Percentiles rank a stretch among this genome's conserved stretches.
These are phyloP conservation scores for Aspergillus indologenus DNA, from an alignment of 495 filamentous ascomycete species.

Conservation along the genomic window DNA sequence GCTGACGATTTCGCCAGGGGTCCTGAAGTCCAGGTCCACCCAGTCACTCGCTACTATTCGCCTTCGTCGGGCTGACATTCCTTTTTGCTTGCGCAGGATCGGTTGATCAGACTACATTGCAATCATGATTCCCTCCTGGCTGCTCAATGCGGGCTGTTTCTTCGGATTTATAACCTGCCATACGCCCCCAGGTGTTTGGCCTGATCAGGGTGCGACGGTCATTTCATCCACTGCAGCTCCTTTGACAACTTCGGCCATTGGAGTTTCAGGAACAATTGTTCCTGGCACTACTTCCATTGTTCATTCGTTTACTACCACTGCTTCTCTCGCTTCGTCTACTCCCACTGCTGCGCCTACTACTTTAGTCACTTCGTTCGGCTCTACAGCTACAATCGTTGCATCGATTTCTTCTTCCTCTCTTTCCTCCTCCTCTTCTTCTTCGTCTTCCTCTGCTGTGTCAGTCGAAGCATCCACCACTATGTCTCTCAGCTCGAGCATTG, in stretches of 20 bases:
- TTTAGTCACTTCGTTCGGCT: conserved; percentile 15
- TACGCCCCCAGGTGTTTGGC: conserved; percentile 36
- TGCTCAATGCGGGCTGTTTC: conserved; percentile 30
- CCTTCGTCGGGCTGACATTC: conserved; percentile 14
- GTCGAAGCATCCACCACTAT: conserved; percentile 23
- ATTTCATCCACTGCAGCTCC: conserved; percentile 7
- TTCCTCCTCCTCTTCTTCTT: conserved; percentile 8
- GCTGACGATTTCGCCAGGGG: conserved; percentile 4
- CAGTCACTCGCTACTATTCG: conserved; percentile 28
- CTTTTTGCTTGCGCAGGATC: background rate
- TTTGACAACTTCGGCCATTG: background rate
- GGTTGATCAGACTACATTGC: conserved; percentile 22
- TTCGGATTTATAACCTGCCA: conserved; percentile 41
- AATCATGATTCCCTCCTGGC: conserved; percentile 29
- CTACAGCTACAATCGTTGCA: conserved; percentile 13
- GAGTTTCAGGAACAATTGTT: background rate
- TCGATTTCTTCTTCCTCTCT: conserved; percentile 15
- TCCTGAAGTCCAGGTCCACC: conserved; percentile 7
- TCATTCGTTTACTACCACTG: conserved; percentile 14
- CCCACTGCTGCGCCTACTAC: conserved; percentile 12
- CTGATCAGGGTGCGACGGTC: conserved; percentile 24
- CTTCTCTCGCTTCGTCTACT: conserved; percentile 12
- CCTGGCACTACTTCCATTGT: conserved; percentile 14
- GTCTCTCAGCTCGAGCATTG: conserved; percentile 22
- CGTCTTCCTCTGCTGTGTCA: conserved; percentile 15